Base-by-base conservation (phyloP, 2,329 filamentous ascomycete genomes). In the Calonectria pteridis region DNA sequence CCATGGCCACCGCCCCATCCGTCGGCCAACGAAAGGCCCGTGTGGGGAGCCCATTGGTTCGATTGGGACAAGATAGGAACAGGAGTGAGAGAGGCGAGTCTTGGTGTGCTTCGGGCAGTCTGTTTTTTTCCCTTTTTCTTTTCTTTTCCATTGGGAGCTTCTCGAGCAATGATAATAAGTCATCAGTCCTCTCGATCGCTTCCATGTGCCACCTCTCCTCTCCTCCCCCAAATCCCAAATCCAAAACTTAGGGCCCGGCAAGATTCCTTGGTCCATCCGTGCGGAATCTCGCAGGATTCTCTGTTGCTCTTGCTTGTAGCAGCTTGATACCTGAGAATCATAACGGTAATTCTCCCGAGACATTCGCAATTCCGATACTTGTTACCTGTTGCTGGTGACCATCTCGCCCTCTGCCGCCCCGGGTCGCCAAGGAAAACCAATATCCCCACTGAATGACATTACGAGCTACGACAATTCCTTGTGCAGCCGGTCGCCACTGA, bases 1-100 rank as follows among this genome's bases (percentile, higher is more conserved):
- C 66, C 67, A 73, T 40, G 55, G 59, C 72, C 74, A 73, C 72
- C 51, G 69, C 66, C 72, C 77, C 75, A 68, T 75, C 77, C 72
- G 68, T 73, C 72, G 68, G 70, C 74, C 72, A 69, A 71, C 77
- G 66, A 71, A 73, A 70, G 70, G 70, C 28, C 40, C 28, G 20
- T 58, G 68, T 40, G 67, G 37, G 40, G 43, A 51, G 63, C 43
- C 58, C 46, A 69, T 74, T 67, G 63, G 65, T 51, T 66, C 59
- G 51, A 73, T 73, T 70, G 71, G 67, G 50, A 65, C 31, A 20
- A 67, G 71, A 73, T 67, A 67, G 64, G 51, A 73, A 20, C n/a
- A 43, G 35, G 37, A 35, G 53, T 62, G 28, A 16, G 33, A 33
- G 40, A n/a, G 40, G 40, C 40, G 40, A 46, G 40, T n/a, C 40